These are phyloP conservation scores for Dissophora ornata DNA, from an alignment of 192 early-diverging fungal genomes.

Conservation along the genomic window DNA sequence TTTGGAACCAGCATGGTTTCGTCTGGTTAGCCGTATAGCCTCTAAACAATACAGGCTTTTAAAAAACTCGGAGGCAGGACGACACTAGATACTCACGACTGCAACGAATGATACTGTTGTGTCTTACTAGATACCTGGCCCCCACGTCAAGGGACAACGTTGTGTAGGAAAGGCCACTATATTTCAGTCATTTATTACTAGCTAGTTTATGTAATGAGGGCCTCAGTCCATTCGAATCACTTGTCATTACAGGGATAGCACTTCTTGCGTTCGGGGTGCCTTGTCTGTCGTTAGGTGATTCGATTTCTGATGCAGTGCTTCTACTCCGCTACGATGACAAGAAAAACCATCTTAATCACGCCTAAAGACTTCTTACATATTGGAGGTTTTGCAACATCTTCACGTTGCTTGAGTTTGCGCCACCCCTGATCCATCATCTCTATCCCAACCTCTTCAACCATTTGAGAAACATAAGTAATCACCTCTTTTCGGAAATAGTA, in stretches of 20 bases:
- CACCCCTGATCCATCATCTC: conserved; percentile 13
- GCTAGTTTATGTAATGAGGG: conserved; percentile 1
- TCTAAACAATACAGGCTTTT: too few species aligned
- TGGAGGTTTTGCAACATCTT: conserved; percentile 14
- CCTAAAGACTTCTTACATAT: conserved; percentile 19
- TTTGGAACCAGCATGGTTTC: too few species aligned
- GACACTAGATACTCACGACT: too few species aligned
- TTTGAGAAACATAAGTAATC: conserved; percentile 16
- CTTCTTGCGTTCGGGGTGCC: conserved; percentile 4
- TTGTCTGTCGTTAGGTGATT: conserved; percentile 18
- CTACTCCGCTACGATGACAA: conserved; percentile 15
- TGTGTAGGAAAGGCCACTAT: too few species aligned
- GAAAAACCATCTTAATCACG: conserved; percentile 18
- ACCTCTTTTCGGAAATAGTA: conserved; percentile 8
- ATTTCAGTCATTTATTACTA: conserved; percentile 20
- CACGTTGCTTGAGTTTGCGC: conserved; percentile 7
- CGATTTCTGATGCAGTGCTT: conserved; percentile 15
- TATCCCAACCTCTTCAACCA: conserved; percentile 16
- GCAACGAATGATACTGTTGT: too few species aligned
- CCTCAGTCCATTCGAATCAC: conserved; percentile 12
- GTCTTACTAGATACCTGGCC: too few species aligned
- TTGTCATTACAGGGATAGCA: conserved; percentile 15
- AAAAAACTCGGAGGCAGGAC: too few species aligned
- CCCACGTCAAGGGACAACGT: too few species aligned
- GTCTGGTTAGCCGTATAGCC: too few species aligned